Conservation (phyloP, 2,329 filamentous ascomycete genomes). For the Fusarium hainanense region DNA sequence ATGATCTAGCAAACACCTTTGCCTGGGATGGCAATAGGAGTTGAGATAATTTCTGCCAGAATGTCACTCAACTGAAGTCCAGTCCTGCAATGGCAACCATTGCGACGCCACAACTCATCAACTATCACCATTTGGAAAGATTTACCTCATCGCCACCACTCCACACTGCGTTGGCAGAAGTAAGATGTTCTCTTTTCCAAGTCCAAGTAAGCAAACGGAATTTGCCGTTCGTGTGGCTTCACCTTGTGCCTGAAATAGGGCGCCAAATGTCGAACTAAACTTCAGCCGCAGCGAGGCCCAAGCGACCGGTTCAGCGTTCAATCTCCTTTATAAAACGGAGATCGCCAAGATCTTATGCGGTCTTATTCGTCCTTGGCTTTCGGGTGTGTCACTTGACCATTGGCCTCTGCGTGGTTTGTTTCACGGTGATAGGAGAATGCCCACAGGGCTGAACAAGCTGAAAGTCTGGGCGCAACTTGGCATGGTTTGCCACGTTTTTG, state of each 20-base stretch:
- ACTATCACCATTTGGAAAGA: background rate
- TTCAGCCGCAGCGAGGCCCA: slow-evolving; percentile 17
- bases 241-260: slow-evolving; percentile 21
- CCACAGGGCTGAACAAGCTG: slow-evolving; percentile 14
- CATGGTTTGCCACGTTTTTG: background rate
- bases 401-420: background rate
- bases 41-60: background rate
- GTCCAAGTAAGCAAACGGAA: background rate
- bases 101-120: background rate
- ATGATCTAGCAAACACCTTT: accelerated
- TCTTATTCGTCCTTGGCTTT: background rate
- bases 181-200: background rate
- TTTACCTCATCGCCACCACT: background rate
- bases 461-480: background rate
- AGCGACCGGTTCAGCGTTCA: background rate
- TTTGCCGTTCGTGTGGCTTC: background rate
- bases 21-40: background rate
- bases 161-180: background rate
- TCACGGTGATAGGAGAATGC: background rate
- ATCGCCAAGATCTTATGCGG: background rate
- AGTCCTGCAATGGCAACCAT: background rate
- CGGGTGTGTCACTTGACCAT: background rate
- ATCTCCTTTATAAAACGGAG: slow-evolving; percentile 21
- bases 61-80: background rate
- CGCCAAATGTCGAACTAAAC: slow-evolving; percentile 16